Evolutionary conservation across 2,329 filamentous ascomycete species (phyloP), one percentile per base, ranked within the genome.

Genomic region (Chaetomiaceae sp.): DNA sequence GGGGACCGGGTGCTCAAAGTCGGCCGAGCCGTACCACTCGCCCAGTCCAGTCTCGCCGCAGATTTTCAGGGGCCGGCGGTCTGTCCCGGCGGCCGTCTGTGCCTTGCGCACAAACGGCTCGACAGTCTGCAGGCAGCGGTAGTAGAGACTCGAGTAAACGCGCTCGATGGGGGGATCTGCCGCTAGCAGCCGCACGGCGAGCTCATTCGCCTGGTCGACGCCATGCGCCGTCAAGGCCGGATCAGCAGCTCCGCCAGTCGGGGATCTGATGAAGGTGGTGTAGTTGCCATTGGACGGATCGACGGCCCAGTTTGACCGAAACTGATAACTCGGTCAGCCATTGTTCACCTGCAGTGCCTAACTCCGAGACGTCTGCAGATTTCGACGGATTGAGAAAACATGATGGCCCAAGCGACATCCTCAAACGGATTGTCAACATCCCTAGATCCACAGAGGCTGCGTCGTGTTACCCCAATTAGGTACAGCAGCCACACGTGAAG

Each of bases 1-100:
- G 2, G 92, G 90, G 15, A 79, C 77, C 0, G 94, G 94, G 65
- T 97, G 94, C 51, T 88, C 79, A 70, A 96, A 96, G 55, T 84
- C 83, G 15, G 91, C 90, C 44, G 83, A 78, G 23, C 94, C 94
- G 68, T 94, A 97, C 87, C 94, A 97, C 74, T 99, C 94, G 57
- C 89, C 86, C 36, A 84, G 64, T 12, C 81, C 81, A 52, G 75
- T 71, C 62, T 85, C 82, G 44, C 76, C 78, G 33, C 79, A 75
- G 56, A 85, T 78, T 36, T 65, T 70, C 53, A 70, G 61, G 23
- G 38, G 20, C 36, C 4, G 51, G 17, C 27, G 23, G 22, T 33
- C 39, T 47, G 20, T 14, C 3, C 42, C 37, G 20, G 42, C 34
- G 40, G 44, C 22, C 19, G 39, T 48, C 34, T 55, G 53, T 11